Conservation (phyloP, 2,329 filamentous ascomycete genomes). For the Proliferodiscus dingleyae region DNA sequence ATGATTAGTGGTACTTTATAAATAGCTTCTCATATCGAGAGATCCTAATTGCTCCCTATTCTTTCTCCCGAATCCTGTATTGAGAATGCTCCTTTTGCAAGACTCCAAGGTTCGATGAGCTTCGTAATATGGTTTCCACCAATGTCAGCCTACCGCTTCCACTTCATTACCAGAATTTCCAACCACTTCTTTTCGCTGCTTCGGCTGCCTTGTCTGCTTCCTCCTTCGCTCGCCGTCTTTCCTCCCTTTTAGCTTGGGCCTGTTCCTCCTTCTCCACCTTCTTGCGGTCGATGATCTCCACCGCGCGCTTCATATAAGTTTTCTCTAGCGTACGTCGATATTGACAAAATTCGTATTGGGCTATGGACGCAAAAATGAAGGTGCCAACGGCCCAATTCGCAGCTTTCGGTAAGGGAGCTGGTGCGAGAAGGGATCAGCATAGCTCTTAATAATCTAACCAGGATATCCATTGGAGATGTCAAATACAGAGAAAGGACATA, state of each 20-base stretch:
- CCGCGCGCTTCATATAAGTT: conserved; percentile 76
- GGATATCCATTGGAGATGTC: too few species aligned
- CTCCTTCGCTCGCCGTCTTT: conserved; percentile 39
- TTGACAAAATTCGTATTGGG: conserved; percentile 81
- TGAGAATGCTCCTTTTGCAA: too few species aligned
- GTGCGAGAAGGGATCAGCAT: conserved; percentile 5
- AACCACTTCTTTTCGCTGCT: conserved; percentile 24
- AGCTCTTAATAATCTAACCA: neutral
- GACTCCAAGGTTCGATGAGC: too few species aligned
- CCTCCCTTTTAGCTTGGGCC: conserved; percentile 37
- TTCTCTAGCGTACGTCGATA: conserved; percentile 68
- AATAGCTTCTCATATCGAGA: too few species aligned
- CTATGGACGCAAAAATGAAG: conserved; percentile 65
- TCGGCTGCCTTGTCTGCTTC: conserved; percentile 35
- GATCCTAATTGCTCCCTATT: too few species aligned
- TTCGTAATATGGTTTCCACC: too few species aligned
- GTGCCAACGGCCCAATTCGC: conserved; percentile 82
- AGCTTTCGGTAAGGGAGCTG: conserved; percentile 58
- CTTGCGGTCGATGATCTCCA: conserved; percentile 75
- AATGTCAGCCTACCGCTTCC: too few species aligned
- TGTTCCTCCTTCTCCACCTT: conserved; percentile 57
- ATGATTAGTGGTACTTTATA: too few species aligned
- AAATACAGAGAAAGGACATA: conserved; percentile 35
- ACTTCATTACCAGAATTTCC: conserved; percentile 32
- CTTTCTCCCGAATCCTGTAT: too few species aligned